Percentiles rank a stretch among this genome's conserved stretches.
These are phyloP conservation scores for Umbelopsis sp. DNA, from an alignment of 192 early-diverging fungal species.

Conservation along the genomic window DNA sequence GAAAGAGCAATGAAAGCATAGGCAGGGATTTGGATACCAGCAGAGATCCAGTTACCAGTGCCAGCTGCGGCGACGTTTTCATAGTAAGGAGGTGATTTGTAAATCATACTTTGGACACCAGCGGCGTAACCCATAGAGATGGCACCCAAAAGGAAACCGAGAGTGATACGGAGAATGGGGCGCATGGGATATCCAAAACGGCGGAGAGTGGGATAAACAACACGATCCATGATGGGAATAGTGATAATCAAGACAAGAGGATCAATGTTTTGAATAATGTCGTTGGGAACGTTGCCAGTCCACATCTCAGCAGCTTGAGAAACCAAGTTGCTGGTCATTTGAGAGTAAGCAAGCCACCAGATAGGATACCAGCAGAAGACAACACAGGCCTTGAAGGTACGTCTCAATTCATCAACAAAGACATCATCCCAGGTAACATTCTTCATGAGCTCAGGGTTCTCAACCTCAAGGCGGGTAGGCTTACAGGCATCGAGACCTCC, in stretches of 20 bases:
- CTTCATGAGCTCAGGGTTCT: constrained; percentile 30
- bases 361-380: constrained; percentile 74
- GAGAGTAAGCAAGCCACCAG: constrained; percentile 74
- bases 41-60: constrained; percentile 58
- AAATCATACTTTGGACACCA: constrained; percentile 64
- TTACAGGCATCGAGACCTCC: constrained; percentile 64
- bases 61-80: too few relatives aligned
- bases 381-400: constrained; percentile 62
- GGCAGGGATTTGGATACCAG: constrained; percentile 57
- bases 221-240: constrained; percentile 70
- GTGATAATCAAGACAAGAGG: constrained; percentile 68
- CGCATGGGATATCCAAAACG: constrained; percentile 53
- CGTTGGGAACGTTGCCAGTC: constrained; percentile 59
- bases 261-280: constrained; percentile 70
- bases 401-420: constrained; percentile 71
- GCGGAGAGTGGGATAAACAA: constrained; percentile 62
- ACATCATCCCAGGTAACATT: constrained; percentile 66
- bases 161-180: constrained; percentile 65
- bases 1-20: constrained; percentile 65
- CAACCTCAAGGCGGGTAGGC: constrained; percentile 52
- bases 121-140: constrained; percentile 64
- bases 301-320: constrained; percentile 63
- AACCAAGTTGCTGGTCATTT: constrained; percentile 67
- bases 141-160: constrained; percentile 66
- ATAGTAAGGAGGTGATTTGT: constrained; percentile 29